Evolutionary conservation across 306 rosid species (phyloP).

Genomic region (Vigna radiata): DNA sequence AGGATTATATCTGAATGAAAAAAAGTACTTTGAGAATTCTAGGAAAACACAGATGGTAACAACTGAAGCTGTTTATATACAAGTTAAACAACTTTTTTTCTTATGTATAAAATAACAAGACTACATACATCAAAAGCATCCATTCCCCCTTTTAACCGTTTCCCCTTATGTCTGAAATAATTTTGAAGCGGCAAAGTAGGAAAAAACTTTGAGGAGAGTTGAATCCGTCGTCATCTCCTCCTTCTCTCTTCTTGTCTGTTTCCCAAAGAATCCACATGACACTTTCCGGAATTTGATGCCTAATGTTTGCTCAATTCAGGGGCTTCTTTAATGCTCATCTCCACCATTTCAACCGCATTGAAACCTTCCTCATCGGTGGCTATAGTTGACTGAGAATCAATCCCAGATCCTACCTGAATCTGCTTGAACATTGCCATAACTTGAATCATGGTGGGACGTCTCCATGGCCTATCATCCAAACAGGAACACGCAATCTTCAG

Average conservation of each 20-base stretch:
- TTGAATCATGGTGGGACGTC: constrained; percentile 90
- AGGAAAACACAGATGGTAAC: constrained; percentile 50
- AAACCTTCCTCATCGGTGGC: constrained; percentile 68
- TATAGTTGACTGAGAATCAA: constrained; percentile 85
- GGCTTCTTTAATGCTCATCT: constrained; percentile 88
- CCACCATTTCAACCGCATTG: constrained; percentile 69
- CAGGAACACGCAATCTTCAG: constrained; percentile 86
- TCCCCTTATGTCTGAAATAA: constrained; percentile 37
- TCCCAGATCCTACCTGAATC: constrained; percentile 90
- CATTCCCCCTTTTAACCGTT: constrained; percentile 50
- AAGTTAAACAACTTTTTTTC: constrained; percentile 58
- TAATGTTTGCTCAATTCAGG: constrained; percentile 75
- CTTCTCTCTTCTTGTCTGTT: constrained; percentile 49
- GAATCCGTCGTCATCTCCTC: constrained; percentile 51
- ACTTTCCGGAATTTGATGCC: constrained; percentile 25
- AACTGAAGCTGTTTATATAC: constrained; percentile 88
- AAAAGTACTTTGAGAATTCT: constrained; percentile 48
- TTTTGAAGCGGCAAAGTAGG: constrained; percentile 49
- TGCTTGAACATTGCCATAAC: constrained; percentile 94
- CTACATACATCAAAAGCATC: constrained; percentile 82
- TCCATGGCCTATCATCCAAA: constrained; percentile 81
- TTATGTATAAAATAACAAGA: constrained; percentile 74
- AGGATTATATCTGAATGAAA: constrained; percentile 51
- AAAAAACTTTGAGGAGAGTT: constrained; percentile 57
- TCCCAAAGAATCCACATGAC: constrained; percentile 48